phyloP scores from a whole-genome alignment of 192 early-diverging fungal genomes.

The Coemansia sp. region DNA sequence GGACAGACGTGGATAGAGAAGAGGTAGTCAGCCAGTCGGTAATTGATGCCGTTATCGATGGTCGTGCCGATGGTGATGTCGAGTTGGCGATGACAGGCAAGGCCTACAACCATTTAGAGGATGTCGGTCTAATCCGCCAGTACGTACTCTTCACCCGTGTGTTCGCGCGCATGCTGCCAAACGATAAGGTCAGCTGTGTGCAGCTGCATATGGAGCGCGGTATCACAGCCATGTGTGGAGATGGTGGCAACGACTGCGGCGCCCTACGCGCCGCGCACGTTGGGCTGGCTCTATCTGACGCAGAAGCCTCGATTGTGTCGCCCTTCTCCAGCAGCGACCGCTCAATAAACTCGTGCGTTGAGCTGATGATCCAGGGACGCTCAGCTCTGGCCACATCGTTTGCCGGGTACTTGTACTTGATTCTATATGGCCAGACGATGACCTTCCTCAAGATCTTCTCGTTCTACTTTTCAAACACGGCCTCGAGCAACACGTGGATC shows the following conservation, averaged over 20 bases:
- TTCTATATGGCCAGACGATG: constrained; percentile 72
- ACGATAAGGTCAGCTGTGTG: constrained; percentile 78
- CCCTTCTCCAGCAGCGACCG: constrained; percentile 73
- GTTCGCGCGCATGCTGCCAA: constrained; percentile 81
- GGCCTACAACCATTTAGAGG: constrained; percentile 63
- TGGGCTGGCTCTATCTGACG: constrained; percentile 79
- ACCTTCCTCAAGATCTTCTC: constrained; percentile 64
- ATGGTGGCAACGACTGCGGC: constrained; percentile 85
- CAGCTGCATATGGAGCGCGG: constrained; percentile 74
- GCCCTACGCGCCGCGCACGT: constrained; percentile 83
- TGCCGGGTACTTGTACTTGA: constrained; percentile 71
- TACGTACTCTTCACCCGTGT: constrained; percentile 72
- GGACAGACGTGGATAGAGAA: constrained; percentile 65
- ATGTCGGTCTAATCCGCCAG: constrained; percentile 51
- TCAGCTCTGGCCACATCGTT: constrained; percentile 72
- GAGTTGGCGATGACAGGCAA: constrained; percentile 77
- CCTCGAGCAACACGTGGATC: constrained; percentile 71
- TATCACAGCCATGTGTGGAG: constrained; percentile 84
- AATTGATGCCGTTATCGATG: constrained; percentile 13
- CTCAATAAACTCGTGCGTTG: constrained; percentile 72
- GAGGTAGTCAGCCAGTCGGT: constrained; percentile 30
- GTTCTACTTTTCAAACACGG: constrained; percentile 69
- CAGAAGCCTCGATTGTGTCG: constrained; percentile 82
- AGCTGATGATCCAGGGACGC: constrained; percentile 70
- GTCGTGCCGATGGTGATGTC: constrained; percentile 23